Percentiles rank a stretch among this genome's conserved stretches.
phyloP scores from a whole-genome alignment of 495 filamentous ascomycete species.

The Penicillium lividum region DNA sequence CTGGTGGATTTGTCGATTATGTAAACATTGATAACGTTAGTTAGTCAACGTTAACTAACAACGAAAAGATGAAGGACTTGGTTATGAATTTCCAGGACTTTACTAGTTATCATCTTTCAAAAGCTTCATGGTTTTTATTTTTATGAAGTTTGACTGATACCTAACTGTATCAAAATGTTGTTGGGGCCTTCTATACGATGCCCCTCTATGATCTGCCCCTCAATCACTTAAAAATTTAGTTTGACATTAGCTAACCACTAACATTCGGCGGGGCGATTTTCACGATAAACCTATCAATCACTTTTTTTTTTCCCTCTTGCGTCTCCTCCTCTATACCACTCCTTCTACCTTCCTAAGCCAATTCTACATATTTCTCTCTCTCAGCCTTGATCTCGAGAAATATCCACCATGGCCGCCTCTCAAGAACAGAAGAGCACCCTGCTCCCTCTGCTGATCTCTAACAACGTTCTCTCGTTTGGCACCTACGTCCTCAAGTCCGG shows the following conservation, averaged over 20 bases:
- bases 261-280: neutral
- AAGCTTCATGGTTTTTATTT: too few relatives aligned
- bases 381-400: neutral
- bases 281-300: conserved; percentile 7
- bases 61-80: neutral
- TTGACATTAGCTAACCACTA: neutral
- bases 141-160: too few relatives aligned
- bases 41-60: too few relatives aligned
- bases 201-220: conserved; percentile 1
- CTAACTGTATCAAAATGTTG: neutral
- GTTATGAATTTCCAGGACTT: neutral
- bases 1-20: neutral
- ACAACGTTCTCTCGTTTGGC: conserved; percentile 83
- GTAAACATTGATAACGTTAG: neutral
- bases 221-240: neutral
- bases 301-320: conserved; percentile 2
- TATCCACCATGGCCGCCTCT: conserved; percentile 23
- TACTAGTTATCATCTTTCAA: too few relatives aligned
- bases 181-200: neutral
- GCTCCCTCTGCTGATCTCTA: conserved; percentile 67
- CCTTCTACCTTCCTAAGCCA: neutral
- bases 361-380: neutral
- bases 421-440: conserved; percentile 66
- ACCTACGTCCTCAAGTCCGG: conserved; percentile 88
- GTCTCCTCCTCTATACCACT: neutral